Evolutionary conservation across 331 rosid genomes (phyloP).

Genomic region (Ulmus americana): DNA sequence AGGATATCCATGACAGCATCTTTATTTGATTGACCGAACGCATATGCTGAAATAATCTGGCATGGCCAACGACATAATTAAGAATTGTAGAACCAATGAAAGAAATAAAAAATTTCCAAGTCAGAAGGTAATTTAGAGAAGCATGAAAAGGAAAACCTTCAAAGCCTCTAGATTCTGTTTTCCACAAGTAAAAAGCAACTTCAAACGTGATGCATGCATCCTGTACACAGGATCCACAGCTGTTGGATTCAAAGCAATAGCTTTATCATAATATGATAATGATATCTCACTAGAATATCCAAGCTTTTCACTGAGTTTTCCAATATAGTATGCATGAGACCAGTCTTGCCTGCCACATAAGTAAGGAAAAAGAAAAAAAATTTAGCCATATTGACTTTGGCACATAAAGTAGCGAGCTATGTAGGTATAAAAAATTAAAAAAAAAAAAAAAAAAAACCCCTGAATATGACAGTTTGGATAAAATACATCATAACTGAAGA

Average conservation of each 20-base stretch:
- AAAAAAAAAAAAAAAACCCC: neutral
- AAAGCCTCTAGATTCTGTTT: conserved; percentile 58
- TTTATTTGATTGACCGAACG: conserved; percentile 53
- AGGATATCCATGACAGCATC: conserved; percentile 51
- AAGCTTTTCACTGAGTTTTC: conserved; percentile 91
- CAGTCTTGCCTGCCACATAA: conserved; percentile 71
- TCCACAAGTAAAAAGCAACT: conserved; percentile 59
- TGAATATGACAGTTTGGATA: conserved; percentile 8
- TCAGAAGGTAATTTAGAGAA: neutral
- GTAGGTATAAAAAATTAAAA: neutral
- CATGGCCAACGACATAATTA: conserved; percentile 24
- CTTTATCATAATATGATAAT: conserved; percentile 67
- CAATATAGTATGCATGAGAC: conserved; percentile 93
- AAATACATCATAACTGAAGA: conserved; percentile 2
- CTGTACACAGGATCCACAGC: conserved; percentile 97
- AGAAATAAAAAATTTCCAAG: neutral
- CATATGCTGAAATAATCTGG: conserved; percentile 71
- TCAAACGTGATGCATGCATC: conserved; percentile 95
- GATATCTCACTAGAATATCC: conserved; percentile 63
- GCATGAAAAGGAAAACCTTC: conserved; percentile 45
- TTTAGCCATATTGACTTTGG: neutral
- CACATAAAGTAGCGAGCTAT: neutral
- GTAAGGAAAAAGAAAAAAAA: conserved; percentile 15
- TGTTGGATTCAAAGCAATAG: conserved; percentile 70
- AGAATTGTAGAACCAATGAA: conserved; percentile 8